Evolutionary conservation across 768 basidiomycete genomes (phyloP), one percentile per base, ranked within the genome.

Genomic region (Hemileccinum rubropunctum): DNA sequence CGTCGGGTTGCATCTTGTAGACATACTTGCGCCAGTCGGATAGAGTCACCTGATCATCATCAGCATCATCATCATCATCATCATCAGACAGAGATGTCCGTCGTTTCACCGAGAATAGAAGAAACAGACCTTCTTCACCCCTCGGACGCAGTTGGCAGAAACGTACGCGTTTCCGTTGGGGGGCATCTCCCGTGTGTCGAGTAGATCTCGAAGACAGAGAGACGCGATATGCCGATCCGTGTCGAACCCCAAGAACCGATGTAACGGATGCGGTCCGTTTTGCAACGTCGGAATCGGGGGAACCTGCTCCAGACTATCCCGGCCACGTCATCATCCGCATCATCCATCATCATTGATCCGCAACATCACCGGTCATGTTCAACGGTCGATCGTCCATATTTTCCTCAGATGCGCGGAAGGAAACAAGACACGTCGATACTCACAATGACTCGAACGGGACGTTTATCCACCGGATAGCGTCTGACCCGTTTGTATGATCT

Each of bases 381-480:
- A 23, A 23, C 23, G 6, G 23, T 6, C 23, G 6, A 23, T 23
- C 23, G 6, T 23, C 23, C 3, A 23, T 23, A 23, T 23, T 30
- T 12, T 30, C 28, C 9, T 30, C 11, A 30, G 28, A 9, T 8
- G 28, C 2, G n/a, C n/a, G n/a, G n/a, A n/a, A n/a, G 28, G 28
- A 8, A 3, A 30, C 9, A 30, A 30, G 11, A 30, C 11, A 30
- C 38, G 45, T 38, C n/a, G 23, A 43, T 21, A 76, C 84, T 79
- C 67, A 91, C 90, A 91, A 92, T 17, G 83, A 77, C 68, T 92
- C 90, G 59, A 91, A 91, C 1, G 89, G 82, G 0, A 91, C 69
- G 52, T 86, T 77, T 0, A 87, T 66, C 79, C 86, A 88, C 50
- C 65, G 74, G 28, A 88, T 76, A 1, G 80, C 74, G 9, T 68